phyloP scores from a whole-genome alignment of 352 stramenopile genomes.

The Globisporangium yorkense region DNA sequence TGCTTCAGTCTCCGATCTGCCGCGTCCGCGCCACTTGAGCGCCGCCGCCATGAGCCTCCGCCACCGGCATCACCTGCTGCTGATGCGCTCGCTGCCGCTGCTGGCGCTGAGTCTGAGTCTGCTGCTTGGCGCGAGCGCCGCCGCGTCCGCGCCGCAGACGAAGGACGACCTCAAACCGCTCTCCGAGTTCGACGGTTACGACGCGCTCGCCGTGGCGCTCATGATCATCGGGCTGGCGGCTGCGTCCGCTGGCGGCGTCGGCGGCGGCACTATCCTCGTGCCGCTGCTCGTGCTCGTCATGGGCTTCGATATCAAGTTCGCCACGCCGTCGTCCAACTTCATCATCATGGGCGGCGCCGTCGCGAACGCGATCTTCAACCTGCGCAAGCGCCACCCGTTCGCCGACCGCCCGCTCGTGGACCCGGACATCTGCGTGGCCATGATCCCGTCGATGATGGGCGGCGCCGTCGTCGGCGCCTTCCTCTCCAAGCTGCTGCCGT shows the following conservation, averaged over 20 bases:
- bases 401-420: conserved; percentile 54
- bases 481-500: conserved; percentile 52
- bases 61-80: background rate
- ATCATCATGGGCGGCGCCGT: conserved; percentile 59
- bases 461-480: conserved; percentile 48
- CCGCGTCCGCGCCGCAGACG: conserved; percentile 9
- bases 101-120: background rate
- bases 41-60: background rate
- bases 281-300: conserved; percentile 57
- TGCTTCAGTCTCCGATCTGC: background rate
- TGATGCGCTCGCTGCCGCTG: background rate
- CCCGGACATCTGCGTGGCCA: conserved; percentile 43
- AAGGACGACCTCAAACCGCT: conserved; percentile 19
- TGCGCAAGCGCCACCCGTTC: conserved; percentile 54
- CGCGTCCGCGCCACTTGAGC: background rate
- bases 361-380: conserved; percentile 58
- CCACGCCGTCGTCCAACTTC: conserved; percentile 52
- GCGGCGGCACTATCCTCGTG: conserved; percentile 47
- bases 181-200: conserved; percentile 35
- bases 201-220: conserved; percentile 38
- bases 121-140: background rate
- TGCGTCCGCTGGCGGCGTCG: conserved; percentile 40
- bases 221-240: conserved; percentile 42
- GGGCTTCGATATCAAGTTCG: conserved; percentile 63
- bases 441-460: conserved; percentile 61